Base-by-base conservation (phyloP, 441 rosid genomes). In the Syzygium malaccense region DNA sequence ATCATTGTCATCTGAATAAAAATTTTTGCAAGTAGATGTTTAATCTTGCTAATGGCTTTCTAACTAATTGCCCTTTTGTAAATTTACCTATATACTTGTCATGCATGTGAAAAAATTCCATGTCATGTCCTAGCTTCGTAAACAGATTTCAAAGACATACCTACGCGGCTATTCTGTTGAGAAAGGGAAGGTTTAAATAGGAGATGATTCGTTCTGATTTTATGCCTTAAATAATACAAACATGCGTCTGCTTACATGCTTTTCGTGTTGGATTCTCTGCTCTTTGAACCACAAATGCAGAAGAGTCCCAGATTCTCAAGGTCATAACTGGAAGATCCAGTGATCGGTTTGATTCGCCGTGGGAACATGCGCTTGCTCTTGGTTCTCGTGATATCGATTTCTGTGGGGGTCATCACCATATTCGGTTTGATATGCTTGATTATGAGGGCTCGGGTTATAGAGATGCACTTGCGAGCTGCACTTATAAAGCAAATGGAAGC, bases 401-500 rank as follows among this genome's bases (percentile, higher is more conserved):
- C 19, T n/a, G 87, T 83, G 2, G 56, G 92, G 45, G 49, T 92
- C 18, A 55, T 94, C 58, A 86, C 90, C 37, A 56, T 91, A 17
- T 49, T 91, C 37, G 90, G 86, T 86, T 93, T 94, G 64, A 80
- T 95, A 64, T 45, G 79, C 85, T 88, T 94, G 8, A 92, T 92
- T 91, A 87, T 55, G 10, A 88, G 91, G 89, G 91, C 93, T 32
- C 91, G 94, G 37, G 87, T 53, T 56, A 92, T 91, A 90, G 96
- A 93, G 90, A 93, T 93, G 92, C 90, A 88, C 86, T 57, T 96
- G 87, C 87, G 95, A 78, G 91, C 93, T 68, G 87, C 89, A 6
- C 87, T 97, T 55, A 95, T 96, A 51, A 95, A 92, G 85, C 98
- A 96, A 91, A 95, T 91, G 96, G 99, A 96, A 90, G 95, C 96